Conservation (phyloP, 257 asterid genomes). For the Pogostemon cablin region DNA sequence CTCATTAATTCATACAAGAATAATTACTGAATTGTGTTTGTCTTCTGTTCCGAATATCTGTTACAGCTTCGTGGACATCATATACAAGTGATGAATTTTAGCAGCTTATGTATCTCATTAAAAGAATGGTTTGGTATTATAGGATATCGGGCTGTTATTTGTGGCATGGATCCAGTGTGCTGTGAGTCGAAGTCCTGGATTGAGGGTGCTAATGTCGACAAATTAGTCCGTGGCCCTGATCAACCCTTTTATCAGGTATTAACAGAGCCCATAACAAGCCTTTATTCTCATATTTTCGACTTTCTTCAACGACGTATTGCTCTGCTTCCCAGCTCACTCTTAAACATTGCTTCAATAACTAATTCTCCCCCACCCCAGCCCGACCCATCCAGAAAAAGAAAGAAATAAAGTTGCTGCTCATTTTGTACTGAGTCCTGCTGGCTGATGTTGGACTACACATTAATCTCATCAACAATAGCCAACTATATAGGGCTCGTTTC, state of each 20-base stretch:
- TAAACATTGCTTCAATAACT: background rate
- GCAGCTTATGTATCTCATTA: conserved; percentile 13
- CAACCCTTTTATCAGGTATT: conserved; percentile 97
- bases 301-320: background rate
- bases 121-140: conserved; percentile 33
- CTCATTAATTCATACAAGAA: background rate
- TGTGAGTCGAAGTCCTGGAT: conserved; percentile 95
- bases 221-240: conserved; percentile 79
- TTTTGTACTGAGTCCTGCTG: no score
- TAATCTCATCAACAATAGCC: background rate
- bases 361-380: background rate
- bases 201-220: conserved; percentile 75
- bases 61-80: conserved; percentile 1
- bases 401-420: background rate
- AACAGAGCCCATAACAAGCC: conserved; percentile 11
- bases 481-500: background rate
- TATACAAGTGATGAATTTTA: background rate
- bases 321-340: conserved; percentile 1
- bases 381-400: background rate
- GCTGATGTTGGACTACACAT: background rate
- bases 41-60: conserved; percentile 10
- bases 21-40: conserved; percentile 11
- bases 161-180: conserved; percentile 98
- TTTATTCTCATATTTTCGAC: background rate
- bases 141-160: conserved; percentile 91